phyloP scores from a whole-genome alignment of 2,329 filamentous ascomycete species.

The Ceratocystiopsis minuta region DNA sequence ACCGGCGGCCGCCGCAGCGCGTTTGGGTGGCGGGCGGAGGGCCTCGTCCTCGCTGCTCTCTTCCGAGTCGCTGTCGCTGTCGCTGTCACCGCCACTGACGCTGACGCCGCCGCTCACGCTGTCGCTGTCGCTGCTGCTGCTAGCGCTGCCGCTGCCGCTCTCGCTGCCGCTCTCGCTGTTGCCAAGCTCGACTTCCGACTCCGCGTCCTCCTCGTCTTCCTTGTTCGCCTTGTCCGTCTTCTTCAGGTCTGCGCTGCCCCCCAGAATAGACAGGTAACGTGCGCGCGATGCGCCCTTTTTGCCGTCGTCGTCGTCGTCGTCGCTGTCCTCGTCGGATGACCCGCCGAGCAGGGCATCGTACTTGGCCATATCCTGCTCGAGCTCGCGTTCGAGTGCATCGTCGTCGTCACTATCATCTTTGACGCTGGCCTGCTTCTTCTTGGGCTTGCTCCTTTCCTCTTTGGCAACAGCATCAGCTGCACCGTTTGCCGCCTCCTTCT shows the following conservation, averaged over 20 bases:
- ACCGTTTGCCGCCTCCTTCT: no score
- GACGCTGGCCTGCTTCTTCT: constrained; percentile 7
- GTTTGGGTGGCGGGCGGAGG: constrained; percentile 4
- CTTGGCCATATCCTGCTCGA: constrained; percentile 5
- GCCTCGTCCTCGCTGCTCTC: background rate
- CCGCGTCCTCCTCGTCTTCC: constrained; percentile 6
- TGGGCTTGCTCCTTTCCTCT: background rate
- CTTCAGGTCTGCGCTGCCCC: constrained; percentile 7
- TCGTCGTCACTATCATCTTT: constrained; percentile 14
- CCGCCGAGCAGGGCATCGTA: constrained; percentile 2
- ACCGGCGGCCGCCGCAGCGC: background rate
- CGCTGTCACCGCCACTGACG: background rate
- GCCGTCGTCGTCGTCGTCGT: constrained; percentile 1
- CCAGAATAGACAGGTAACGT: constrained; percentile 3
- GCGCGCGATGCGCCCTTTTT: constrained; percentile 4
- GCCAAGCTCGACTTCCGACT: background rate
- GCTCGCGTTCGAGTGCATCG: constrained; percentile 4
- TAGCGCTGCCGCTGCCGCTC: background rate
- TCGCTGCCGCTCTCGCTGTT: constrained; percentile 4
- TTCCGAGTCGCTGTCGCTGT: background rate
- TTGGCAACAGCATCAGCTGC: no score
- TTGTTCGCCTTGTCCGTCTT: constrained; percentile 12
- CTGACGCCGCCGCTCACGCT: background rate
- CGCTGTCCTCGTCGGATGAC: constrained; percentile 7
- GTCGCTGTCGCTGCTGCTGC: constrained; percentile 1